Conservation (phyloP, 169 alveolate species). For the Cryptosporidium andersoni region DNA sequence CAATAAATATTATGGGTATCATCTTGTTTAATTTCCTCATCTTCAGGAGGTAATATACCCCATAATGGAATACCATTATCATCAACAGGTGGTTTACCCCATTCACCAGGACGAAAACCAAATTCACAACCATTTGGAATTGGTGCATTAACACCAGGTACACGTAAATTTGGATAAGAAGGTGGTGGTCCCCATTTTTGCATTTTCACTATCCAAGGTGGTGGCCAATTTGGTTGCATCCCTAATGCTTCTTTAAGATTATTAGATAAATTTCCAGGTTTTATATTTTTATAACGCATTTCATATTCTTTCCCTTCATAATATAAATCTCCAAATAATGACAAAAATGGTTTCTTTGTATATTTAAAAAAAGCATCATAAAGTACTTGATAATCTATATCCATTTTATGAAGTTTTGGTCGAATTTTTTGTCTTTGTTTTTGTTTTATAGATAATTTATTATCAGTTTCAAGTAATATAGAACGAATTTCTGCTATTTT, state of each 20-base stretch:
- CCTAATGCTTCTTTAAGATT: conserved; percentile 95
- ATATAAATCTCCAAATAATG: conserved; percentile 95
- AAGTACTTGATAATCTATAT: conserved; percentile 94
- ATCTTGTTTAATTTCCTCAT: conserved; percentile 13
- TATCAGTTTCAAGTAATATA: conserved; percentile 92
- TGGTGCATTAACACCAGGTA: conserved; percentile 96
- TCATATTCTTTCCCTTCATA: conserved; percentile 98
- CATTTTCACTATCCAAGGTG: conserved; percentile 98
- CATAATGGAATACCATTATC: conserved; percentile 58
- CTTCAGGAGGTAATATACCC: conserved; percentile 57
- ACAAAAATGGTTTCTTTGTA: conserved; percentile 94
- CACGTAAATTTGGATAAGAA: conserved; percentile 94
- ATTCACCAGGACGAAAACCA: conserved; percentile 89
- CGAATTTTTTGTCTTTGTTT: conserved; percentile 96
- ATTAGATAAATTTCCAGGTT: conserved; percentile 94
- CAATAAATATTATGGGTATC: conserved; percentile 3
- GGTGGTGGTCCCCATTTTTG: conserved; percentile 99
- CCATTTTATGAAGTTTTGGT: conserved; percentile 95
- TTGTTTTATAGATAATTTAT: conserved; percentile 92
- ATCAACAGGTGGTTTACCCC: conserved; percentile 87
- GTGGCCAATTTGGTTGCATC: conserved; percentile 92
- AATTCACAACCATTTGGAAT: conserved; percentile 85
- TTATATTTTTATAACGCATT: conserved; percentile 88
- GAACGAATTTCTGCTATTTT: conserved; percentile 87
- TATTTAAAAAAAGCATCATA: conserved; percentile 98